Conservation (phyloP, 805 yeast species). For the Hanseniaspora guilliermondii region DNA sequence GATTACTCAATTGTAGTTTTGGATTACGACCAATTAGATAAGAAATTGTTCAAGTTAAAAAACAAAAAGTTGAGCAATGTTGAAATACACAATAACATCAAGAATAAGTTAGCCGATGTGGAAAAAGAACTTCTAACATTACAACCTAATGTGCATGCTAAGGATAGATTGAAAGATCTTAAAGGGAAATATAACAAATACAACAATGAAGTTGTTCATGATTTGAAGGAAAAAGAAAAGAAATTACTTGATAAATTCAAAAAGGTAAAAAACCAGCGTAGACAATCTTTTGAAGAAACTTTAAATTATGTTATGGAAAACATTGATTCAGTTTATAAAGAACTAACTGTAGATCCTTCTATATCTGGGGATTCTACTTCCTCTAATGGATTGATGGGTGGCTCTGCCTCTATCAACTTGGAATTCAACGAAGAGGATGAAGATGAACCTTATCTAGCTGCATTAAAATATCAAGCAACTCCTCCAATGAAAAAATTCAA, state of each 20-base stretch:
- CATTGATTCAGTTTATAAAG: slow-evolving; percentile 72
- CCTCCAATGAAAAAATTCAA: slow-evolving; percentile 91
- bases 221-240: slow-evolving; percentile 49
- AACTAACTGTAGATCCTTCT: slow-evolving; percentile 48
- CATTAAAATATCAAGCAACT: slow-evolving; percentile 84
- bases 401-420: slow-evolving; percentile 78
- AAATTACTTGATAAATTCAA: slow-evolving; percentile 44
- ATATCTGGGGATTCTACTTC: slow-evolving; percentile 36
- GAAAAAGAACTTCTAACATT: slow-evolving; percentile 29
- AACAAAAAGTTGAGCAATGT: slow-evolving; percentile 14
- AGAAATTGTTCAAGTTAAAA: slow-evolving; percentile 30
- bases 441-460: slow-evolving; percentile 76
- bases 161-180: slow-evolving; percentile 60
- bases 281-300: slow-evolving; percentile 53
- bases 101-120: slow-evolving; percentile 29
- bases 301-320: slow-evolving; percentile 61
- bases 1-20: slow-evolving; percentile 34
- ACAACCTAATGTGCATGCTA: slow-evolving; percentile 74
- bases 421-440: slow-evolving; percentile 46
- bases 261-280: slow-evolving; percentile 46
- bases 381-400: slow-evolving; percentile 49
- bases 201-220: slow-evolving; percentile 47
- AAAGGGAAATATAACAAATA: slow-evolving; percentile 45
- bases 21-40: slow-evolving; percentile 40
- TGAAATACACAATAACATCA: slow-evolving; percentile 27